phyloP scores from a whole-genome alignment of 2,329 filamentous ascomycete species.

The Colletotrichum destructivum region DNA sequence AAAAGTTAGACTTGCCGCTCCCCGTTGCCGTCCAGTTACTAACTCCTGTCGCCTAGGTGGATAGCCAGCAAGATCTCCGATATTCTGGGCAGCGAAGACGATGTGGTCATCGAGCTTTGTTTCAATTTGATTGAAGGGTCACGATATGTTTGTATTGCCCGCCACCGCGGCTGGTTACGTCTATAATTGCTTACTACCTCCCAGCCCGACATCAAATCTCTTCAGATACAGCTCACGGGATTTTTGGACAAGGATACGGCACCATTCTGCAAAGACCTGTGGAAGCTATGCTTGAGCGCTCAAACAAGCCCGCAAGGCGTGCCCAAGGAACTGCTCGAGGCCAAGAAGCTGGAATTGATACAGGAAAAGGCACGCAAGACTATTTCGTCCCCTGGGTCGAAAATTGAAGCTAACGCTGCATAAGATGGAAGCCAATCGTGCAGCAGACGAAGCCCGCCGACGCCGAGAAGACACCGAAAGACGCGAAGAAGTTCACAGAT shows the following conservation, averaged over 20 bases:
- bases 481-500: conserved; percentile 78
- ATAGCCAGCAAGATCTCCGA: conserved; percentile 90
- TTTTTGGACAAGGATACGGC: conserved; percentile 95
- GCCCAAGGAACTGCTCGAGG: conserved; percentile 93
- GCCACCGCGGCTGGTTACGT: background rate
- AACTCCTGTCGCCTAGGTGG: conserved; percentile 75
- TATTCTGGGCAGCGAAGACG: conserved; percentile 93
- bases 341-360: conserved; percentile 94
- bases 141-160: conserved; percentile 76
- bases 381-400: background rate
- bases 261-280: conserved; percentile 92
- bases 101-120: conserved; percentile 92
- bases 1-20: conserved; percentile 75
- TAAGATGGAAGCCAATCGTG: conserved; percentile 86
- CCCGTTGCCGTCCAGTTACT: conserved; percentile 18
- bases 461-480: conserved; percentile 80
- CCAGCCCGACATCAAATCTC: conserved; percentile 93
- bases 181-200: conserved; percentile 45
- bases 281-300: conserved; percentile 91
- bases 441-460: conserved; percentile 80
- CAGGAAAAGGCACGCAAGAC: conserved; percentile 84
- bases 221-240: conserved; percentile 94
- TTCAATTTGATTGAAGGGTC: conserved; percentile 80
- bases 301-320: conserved; percentile 92
- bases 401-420: conserved; percentile 29